A percentile compares a stretch with the other conserved stretches of the same genome.
Evolutionary conservation across 1,139 yeast species (phyloP).

Genomic region (Candida tetrigidarum): DNA sequence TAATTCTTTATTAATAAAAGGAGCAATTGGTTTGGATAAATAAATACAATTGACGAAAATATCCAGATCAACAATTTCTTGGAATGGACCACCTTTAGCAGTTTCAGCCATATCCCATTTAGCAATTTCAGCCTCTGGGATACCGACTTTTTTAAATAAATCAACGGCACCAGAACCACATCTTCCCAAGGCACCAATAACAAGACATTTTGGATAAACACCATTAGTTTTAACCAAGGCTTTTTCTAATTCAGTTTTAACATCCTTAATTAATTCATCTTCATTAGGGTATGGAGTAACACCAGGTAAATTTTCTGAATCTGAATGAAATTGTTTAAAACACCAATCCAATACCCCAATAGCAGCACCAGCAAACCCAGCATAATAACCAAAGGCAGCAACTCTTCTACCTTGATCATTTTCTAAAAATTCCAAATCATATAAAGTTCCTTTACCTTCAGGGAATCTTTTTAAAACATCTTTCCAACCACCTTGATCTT

Average conservation of each 20-base stretch:
- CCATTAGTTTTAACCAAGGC: slow-evolving; percentile 68
- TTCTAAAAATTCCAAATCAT: slow-evolving; percentile 93
- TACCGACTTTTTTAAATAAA: slow-evolving; percentile 78
- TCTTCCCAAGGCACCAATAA: slow-evolving; percentile 98
- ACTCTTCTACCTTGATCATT: slow-evolving; percentile 97
- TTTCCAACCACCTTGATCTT: slow-evolving; percentile 97
- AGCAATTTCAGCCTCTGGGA: slow-evolving; percentile 80
- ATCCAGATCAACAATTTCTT: slow-evolving; percentile 86
- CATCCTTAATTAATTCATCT: slow-evolving; percentile 68
- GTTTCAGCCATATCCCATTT: slow-evolving; percentile 99
- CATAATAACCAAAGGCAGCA: slow-evolving; percentile 98
- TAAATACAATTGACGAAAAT: slow-evolving; percentile 96
- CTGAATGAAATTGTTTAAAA: slow-evolving; percentile 76
- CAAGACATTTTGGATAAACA: slow-evolving; percentile 74
- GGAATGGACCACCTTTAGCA: slow-evolving; percentile 95
- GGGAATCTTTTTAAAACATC: slow-evolving; percentile 89
- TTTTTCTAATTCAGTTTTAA: slow-evolving; percentile 58
- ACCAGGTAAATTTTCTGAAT: slow-evolving; percentile 68
- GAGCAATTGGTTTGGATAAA: slow-evolving; percentile 90
- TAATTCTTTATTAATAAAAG: slow-evolving; percentile 74
- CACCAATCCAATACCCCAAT: slow-evolving; percentile 95
- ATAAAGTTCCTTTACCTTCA: slow-evolving; percentile 85
- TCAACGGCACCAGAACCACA: slow-evolving; percentile 99
- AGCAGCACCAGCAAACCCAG: slow-evolving; percentile 99
- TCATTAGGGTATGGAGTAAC: slow-evolving; percentile 86